Percentiles rank a stretch among this genome's conserved stretches.
Conservation (phyloP, 2,329 filamentous ascomycete genomes). For the Mariannaea elegans region DNA sequence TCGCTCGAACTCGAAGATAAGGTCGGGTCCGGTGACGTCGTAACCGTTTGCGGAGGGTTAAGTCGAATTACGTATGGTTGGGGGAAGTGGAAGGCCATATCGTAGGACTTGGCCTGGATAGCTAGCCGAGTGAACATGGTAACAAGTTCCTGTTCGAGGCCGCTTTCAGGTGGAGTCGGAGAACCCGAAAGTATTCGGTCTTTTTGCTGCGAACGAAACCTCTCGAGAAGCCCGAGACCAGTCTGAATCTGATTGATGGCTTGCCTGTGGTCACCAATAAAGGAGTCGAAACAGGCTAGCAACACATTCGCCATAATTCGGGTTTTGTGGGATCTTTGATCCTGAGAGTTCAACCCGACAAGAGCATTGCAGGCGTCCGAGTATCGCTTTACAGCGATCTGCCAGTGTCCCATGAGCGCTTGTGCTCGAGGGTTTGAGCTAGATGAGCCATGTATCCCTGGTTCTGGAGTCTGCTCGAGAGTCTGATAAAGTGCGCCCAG, state of each 20-base stretch:
- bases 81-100: constrained; percentile 74
- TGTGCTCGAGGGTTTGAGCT: constrained; percentile 36
- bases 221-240: constrained; percentile 64
- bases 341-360: constrained; percentile 53
- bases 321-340: constrained; percentile 58
- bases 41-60: constrained; percentile 39
- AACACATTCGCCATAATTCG: constrained; percentile 72
- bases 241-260: constrained; percentile 70
- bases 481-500: constrained; percentile 74
- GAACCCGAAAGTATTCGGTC: constrained; percentile 31
- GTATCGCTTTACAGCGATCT: constrained; percentile 68
- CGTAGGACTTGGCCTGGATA: constrained; percentile 73
- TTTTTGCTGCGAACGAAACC: constrained; percentile 57
- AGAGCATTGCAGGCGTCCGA: constrained; percentile 64
- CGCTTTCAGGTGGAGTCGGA: constrained; percentile 48
- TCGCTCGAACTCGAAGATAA: constrained; percentile 53
- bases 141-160: constrained; percentile 66
- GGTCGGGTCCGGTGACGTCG: constrained; percentile 36
- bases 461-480: constrained; percentile 65
- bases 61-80: constrained; percentile 66
- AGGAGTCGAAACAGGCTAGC: constrained; percentile 74
- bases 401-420: constrained; percentile 60
- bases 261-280: constrained; percentile 69
- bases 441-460: constrained; percentile 47
- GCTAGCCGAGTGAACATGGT: constrained; percentile 71